phyloP scores from a whole-genome alignment of 352 stramenopile genomes.

The Pilasporangium apinafurcum region DNA sequence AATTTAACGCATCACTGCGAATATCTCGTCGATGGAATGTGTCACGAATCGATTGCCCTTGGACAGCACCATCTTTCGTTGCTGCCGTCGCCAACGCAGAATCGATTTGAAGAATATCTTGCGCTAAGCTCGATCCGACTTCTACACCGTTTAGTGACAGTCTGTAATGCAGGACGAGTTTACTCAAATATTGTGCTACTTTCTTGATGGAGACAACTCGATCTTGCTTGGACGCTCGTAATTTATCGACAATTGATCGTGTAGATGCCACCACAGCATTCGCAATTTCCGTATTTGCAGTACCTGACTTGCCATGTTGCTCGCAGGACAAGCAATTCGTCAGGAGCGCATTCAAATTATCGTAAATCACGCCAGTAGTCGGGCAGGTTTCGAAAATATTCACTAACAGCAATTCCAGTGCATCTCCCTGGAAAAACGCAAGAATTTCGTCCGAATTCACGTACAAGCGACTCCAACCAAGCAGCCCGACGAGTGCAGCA shows the following conservation, averaged over 20 bases:
- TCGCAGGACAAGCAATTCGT: slow-evolving; percentile 56
- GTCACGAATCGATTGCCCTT: slow-evolving; percentile 67
- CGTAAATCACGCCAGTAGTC: slow-evolving; percentile 27
- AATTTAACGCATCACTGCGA: slow-evolving; percentile 49
- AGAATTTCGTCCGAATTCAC: slow-evolving; percentile 58
- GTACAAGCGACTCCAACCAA: slow-evolving; percentile 68
- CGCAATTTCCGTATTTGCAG: slow-evolving; percentile 32
- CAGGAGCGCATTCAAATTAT: slow-evolving; percentile 50
- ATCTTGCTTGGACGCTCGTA: slow-evolving; percentile 9
- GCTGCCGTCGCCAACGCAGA: slow-evolving; percentile 25
- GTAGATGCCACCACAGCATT: slow-evolving; percentile 31
- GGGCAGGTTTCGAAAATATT: slow-evolving; percentile 50
- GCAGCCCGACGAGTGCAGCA: slow-evolving; percentile 59
- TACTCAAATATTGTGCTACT: slow-evolving; percentile 37
- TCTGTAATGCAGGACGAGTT: slow-evolving; percentile 37
- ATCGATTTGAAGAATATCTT: slow-evolving; percentile 51
- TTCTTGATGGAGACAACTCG: slow-evolving; percentile 13
- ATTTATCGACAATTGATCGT: slow-evolving; percentile 19
- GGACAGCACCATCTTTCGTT: slow-evolving; percentile 42
- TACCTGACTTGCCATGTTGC: slow-evolving; percentile 12
- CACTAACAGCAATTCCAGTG: slow-evolving; percentile 46
- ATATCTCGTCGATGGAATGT: slow-evolving; percentile 75
- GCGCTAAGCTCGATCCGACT: slow-evolving; percentile 26
- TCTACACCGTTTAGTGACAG: slow-evolving; percentile 39
- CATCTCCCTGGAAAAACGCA: slow-evolving; percentile 62